Conservation (phyloP, 306 rosid species). For the Pachyrhizus erosus region DNA sequence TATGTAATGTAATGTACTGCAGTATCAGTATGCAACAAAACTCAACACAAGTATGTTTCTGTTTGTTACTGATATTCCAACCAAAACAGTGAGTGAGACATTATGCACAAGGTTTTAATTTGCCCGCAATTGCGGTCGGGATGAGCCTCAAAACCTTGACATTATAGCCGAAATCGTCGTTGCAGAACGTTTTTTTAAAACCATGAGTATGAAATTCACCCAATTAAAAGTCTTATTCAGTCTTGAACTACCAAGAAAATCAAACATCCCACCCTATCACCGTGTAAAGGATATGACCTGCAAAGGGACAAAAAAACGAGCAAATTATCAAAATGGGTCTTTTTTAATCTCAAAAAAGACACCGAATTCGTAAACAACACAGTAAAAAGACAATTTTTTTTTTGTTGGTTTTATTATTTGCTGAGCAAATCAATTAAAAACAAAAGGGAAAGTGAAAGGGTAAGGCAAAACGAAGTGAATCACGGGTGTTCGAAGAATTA, state of each 20-base stretch:
- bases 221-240: slow-evolving; percentile 4
- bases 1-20: neutral
- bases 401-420: neutral
- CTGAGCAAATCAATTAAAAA: neutral
- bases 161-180: no score
- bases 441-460: neutral
- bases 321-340: slow-evolving; percentile 31
- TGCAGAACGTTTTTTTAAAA: neutral
- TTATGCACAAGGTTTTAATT: neutral
- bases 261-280: slow-evolving; percentile 34
- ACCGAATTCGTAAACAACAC: slow-evolving; percentile 7
- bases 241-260: slow-evolving; percentile 26
- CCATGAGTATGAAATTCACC: slow-evolving; percentile 14
- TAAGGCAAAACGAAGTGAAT: neutral
- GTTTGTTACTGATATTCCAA: slow-evolving; percentile 12
- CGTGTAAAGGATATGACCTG: slow-evolving; percentile 93
- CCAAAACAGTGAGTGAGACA: neutral
- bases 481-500: neutral
- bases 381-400: slow-evolving; percentile 1
- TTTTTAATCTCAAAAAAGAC: slow-evolving; percentile 20
- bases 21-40: neutral
- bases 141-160: neutral
- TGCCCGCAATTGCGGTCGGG: neutral
- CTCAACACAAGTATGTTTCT: neutral
- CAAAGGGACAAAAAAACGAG: slow-evolving; percentile 48